Evolutionary conservation across 768 basidiomycete species (phyloP).

Genomic region (Multifurca ochricompacta): DNA sequence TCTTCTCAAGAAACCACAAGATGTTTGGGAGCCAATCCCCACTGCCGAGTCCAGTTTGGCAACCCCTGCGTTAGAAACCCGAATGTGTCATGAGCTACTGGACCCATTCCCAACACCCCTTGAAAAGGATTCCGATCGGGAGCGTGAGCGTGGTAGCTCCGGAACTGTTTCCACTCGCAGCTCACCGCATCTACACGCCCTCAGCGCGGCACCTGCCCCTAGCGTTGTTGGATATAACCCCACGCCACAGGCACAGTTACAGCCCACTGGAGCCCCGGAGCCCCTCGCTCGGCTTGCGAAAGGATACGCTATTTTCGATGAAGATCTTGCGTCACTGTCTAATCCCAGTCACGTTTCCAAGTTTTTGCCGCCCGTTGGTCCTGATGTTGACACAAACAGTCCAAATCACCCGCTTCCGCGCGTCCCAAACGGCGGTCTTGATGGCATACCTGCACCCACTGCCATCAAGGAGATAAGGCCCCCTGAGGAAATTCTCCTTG

Average conservation of each 20-base stretch:
- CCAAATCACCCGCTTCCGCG: slow-evolving; percentile 40
- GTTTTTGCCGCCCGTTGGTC: slow-evolving; percentile 52
- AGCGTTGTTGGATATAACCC: slow-evolving; percentile 8
- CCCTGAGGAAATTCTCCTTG: slow-evolving; percentile 30
- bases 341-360: slow-evolving; percentile 25
- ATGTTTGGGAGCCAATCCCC: slow-evolving; percentile 21
- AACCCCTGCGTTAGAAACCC: slow-evolving; percentile 1
- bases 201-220: slow-evolving; percentile 6
- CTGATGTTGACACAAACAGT: slow-evolving; percentile 30
- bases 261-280: slow-evolving; percentile 16
- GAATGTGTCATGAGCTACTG: not conserved
- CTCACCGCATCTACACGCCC: slow-evolving; percentile 18
- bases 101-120: slow-evolving; percentile 16
- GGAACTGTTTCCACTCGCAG: slow-evolving; percentile 3
- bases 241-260: slow-evolving; percentile 24
- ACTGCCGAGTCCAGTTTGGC: slow-evolving; percentile 18
- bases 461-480: slow-evolving; percentile 24
- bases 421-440: slow-evolving; percentile 47
- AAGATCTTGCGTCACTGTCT: slow-evolving; percentile 30
- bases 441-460: slow-evolving; percentile 1
- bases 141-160: slow-evolving; percentile 4
- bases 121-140: slow-evolving; percentile 18
- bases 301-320: slow-evolving; percentile 36
- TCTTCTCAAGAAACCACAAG: slow-evolving; percentile 19
- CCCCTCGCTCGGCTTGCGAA: slow-evolving; percentile 27